A percentile compares a stretch with the other conserved stretches of the same genome.
phyloP scores from a whole-genome alignment of 2,329 filamentous ascomycete genomes.

The Colletotrichum incanum region DNA sequence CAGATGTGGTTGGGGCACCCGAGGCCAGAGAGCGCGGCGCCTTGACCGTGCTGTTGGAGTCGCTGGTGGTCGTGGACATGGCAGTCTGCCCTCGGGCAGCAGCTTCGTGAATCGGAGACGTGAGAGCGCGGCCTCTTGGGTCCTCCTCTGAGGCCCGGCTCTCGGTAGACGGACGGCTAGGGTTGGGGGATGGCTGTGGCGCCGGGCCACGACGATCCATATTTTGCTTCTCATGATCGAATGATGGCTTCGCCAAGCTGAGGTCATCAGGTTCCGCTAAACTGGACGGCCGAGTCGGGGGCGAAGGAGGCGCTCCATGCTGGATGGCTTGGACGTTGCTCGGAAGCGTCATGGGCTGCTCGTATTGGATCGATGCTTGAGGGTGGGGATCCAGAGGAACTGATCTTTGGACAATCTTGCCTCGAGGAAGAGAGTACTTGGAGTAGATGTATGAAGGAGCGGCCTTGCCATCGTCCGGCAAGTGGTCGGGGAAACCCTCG shows the following conservation, averaged over 20 bases:
- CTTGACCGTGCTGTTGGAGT: conserved; percentile 70
- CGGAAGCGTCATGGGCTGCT: conserved; percentile 64
- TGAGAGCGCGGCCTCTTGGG: conserved; percentile 62
- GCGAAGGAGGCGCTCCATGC: conserved; percentile 71
- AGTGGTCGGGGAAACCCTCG: conserved; percentile 74
- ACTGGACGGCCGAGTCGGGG: conserved; percentile 73
- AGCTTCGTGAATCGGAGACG: conserved; percentile 57
- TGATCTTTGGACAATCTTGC: conserved; percentile 81
- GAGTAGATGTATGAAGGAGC: conserved; percentile 88
- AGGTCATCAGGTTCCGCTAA: conserved; percentile 64
- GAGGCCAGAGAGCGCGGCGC: conserved; percentile 60
- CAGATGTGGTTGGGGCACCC: conserved; percentile 71
- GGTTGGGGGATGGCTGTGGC: conserved; percentile 61
- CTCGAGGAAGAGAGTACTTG: conserved; percentile 86
- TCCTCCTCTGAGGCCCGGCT: conserved; percentile 65
- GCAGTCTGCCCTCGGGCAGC: conserved; percentile 60
- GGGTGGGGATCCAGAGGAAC: conserved; percentile 71
- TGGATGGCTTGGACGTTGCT: conserved; percentile 61
- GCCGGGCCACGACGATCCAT: conserved; percentile 59
- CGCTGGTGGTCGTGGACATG: conserved; percentile 65
- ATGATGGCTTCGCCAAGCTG: conserved; percentile 60
- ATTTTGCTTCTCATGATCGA: conserved; percentile 67
- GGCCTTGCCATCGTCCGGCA: conserved; percentile 62
- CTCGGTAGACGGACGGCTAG: conserved; percentile 63
- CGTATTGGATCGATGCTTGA: conserved; percentile 73